phyloP scores from a whole-genome alignment of 495 filamentous ascomycete species.

The Penicillium paxilli region DNA sequence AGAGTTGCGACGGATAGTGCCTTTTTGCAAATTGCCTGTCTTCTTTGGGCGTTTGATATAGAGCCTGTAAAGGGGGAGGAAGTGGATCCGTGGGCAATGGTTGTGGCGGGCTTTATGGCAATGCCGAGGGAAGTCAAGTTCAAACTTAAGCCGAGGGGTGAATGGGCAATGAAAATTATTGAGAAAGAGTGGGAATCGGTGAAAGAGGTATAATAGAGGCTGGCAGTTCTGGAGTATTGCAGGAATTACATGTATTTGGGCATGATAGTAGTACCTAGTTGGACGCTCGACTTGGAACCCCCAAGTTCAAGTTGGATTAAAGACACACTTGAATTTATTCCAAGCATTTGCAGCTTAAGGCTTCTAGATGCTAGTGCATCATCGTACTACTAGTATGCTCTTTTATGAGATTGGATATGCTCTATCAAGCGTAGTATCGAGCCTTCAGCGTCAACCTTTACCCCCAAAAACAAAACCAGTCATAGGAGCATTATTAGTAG shows the following conservation, averaged over 20 bases:
- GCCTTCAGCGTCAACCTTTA: not conserved
- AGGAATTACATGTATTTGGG: no score
- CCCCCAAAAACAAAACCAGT: not conserved
- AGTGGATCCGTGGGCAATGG: slow-evolving; percentile 32
- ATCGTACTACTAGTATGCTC: no score
- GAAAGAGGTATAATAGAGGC: slow-evolving; percentile 15
- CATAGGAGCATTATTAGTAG: not conserved
- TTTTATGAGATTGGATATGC: no score
- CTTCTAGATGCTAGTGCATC: no score
- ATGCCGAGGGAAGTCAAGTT: slow-evolving; percentile 22
- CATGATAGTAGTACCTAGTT: no score
- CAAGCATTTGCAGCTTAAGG: no score
- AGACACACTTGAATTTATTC: no score
- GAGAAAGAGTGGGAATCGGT: slow-evolving; percentile 11
- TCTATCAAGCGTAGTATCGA: no score
- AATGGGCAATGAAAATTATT: slow-evolving; percentile 20
- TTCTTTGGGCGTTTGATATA: slow-evolving; percentile 35
- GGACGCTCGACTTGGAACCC: no score
- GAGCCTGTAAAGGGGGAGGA: slow-evolving; percentile 17
- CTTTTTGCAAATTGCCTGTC: slow-evolving; percentile 27
- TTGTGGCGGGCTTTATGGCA: slow-evolving; percentile 29
- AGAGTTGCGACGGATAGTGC: slow-evolving; percentile 26
- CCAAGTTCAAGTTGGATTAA: no score
- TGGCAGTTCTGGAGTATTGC: no score
- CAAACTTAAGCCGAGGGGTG: slow-evolving; percentile 20